phyloP scores from a whole-genome alignment of 2,329 filamentous ascomycete genomes.

The Xenosphaeropsis pyriputrescens region DNA sequence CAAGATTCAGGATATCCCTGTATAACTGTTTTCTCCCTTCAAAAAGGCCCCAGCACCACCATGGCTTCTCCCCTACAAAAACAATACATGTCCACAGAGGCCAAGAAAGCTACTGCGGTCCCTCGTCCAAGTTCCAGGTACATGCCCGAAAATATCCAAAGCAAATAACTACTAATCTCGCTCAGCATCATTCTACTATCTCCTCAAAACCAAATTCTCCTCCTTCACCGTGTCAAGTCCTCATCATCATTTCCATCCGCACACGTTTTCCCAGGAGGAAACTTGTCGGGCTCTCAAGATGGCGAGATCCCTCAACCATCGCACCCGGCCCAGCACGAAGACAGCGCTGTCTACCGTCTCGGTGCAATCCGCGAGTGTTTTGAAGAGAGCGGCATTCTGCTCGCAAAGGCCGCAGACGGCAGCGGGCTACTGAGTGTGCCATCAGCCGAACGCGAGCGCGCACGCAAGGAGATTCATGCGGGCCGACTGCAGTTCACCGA shows the following conservation, averaged over 20 bases:
- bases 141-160: slow-evolving; percentile 3
- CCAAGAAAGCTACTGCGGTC: slow-evolving; percentile 17
- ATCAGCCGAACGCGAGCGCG: slow-evolving; percentile 44
- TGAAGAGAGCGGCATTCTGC: slow-evolving; percentile 82
- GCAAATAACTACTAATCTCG: neutral
- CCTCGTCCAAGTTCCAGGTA: slow-evolving; percentile 53
- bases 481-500: slow-evolving; percentile 50
- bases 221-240: slow-evolving; percentile 73
- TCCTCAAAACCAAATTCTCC: slow-evolving; percentile 70
- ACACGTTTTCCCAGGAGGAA: slow-evolving; percentile 90
- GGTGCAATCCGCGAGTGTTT: slow-evolving; percentile 86
- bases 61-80: slow-evolving; percentile 9
- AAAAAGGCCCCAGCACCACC: neutral
- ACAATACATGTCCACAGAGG: slow-evolving; percentile 15
- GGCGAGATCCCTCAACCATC: slow-evolving; percentile 33
- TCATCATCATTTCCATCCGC: slow-evolving; percentile 79
- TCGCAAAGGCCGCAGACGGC: slow-evolving; percentile 30
- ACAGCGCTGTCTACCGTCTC: slow-evolving; percentile 60
- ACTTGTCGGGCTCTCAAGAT: slow-evolving; percentile 65
- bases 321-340: slow-evolving; percentile 45
- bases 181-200: slow-evolving; percentile 70
- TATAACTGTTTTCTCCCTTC: neutral
- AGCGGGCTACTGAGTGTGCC: slow-evolving; percentile 46
- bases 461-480: slow-evolving; percentile 53
- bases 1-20: too few relatives aligned